Base-by-base conservation (phyloP, 2,329 filamentous ascomycete species). In the Aspergillus neoniger region DNA sequence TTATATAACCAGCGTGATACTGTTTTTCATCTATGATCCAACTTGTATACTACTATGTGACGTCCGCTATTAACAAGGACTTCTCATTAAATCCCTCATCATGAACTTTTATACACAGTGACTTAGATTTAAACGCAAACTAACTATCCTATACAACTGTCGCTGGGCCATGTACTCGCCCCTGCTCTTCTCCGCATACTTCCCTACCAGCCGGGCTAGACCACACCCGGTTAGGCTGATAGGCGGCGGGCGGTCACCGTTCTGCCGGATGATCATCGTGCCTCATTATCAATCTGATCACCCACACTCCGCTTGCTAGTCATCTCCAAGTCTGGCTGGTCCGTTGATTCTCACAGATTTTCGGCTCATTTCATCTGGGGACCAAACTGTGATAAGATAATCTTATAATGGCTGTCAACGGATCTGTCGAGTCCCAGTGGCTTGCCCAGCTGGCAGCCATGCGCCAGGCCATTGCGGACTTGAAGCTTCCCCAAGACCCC, bases 371-470 rank as follows among this genome's bases (percentile, higher is more conserved):
- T 21, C 4, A 23, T 23, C 5, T 23, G 9, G 19, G 23, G 7
- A n/a, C 8, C 7, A 23, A 10, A 7, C 9, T n/a, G 9, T 25
- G 7, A 12, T 15, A 19, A 17, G 2, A 32, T 4, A 5, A 21
- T 0, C 8, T 74, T 38, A 60, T 49, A 15, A 67, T 67, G 65
- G 60, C 62, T 25, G 61, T 53, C 44, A 59, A 62, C n/a, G 65
- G 39, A 12, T 63, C 63, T 21, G 52, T 50, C 19, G 66, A 88
- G 72, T 80, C 82, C 48, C 84, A 90, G 85, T 98, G 95, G 95
- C 88, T 94, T 66, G 85, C 87, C 61, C 92, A 97, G 74, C 86
- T 96, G 68, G 85, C 87, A 28, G 87, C 90, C 32, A 98, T 99
- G 95, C 89, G 89, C 71, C 85, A 89, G 62, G 92, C 93, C 47